Evolutionary conservation across 2,329 filamentous ascomycete genomes (phyloP).

Genomic region (Akanthomyces uredinophilus): DNA sequence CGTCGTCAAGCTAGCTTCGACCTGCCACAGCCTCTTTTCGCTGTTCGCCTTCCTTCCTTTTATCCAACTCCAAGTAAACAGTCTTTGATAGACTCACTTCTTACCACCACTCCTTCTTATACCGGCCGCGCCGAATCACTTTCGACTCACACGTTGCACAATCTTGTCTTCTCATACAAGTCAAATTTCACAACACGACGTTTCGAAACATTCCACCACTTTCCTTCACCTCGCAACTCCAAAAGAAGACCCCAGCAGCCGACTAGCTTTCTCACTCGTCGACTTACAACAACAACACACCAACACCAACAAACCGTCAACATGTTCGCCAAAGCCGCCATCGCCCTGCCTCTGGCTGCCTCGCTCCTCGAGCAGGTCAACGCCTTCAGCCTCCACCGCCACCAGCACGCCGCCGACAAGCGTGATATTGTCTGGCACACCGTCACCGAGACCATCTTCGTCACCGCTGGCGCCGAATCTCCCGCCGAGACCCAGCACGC

Average conservation of each 20-base stretch:
- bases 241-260: not conserved
- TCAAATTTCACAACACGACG: not conserved
- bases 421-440: slow-evolving; percentile 30
- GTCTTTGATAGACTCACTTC: slow-evolving; percentile 47
- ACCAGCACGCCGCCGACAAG: slow-evolving; percentile 32
- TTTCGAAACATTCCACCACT: slow-evolving; percentile 5
- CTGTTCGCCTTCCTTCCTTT: slow-evolving; percentile 24
- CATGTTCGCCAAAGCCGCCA: slow-evolving; percentile 39
- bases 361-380: slow-evolving; percentile 39
- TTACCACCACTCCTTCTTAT: slow-evolving; percentile 29
- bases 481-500: slow-evolving; percentile 19
- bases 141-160: slow-evolving; percentile 2
- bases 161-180: not conserved
- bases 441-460: slow-evolving; percentile 33
- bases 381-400: slow-evolving; percentile 39
- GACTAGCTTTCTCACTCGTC: not conserved
- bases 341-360: slow-evolving; percentile 37
- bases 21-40: slow-evolving; percentile 28
- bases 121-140: slow-evolving; percentile 29
- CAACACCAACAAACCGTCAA: slow-evolving; percentile 18
- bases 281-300: not conserved
- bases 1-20: slow-evolving; percentile 22
- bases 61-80: slow-evolving; percentile 19
- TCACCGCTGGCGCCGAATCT: slow-evolving; percentile 33
- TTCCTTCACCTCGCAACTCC: slow-evolving; percentile 4